Base-by-base conservation (phyloP, 163 green algal genomes). In the Chlamydomonas reinhardtii region DNA sequence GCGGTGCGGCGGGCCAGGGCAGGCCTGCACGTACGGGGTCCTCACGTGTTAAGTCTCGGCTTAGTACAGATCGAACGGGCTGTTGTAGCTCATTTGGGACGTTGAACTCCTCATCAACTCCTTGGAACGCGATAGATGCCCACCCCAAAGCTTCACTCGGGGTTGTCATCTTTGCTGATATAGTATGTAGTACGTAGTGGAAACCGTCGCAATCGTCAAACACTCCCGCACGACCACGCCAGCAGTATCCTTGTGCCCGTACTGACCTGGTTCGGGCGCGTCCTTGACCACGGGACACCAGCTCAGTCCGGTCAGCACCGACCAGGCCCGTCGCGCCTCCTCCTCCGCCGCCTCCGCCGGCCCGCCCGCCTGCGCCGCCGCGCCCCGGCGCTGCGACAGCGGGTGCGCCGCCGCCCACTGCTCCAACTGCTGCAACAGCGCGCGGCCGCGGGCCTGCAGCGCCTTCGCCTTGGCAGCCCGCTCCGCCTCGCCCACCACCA, bases 201-300 rank as follows among this genome's bases (percentile, higher is more conserved):
- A n/a, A n/a, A n/a, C n/a, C n/a, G n/a, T n/a, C n/a, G n/a, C n/a
- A n/a, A n/a, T n/a, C n/a, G n/a, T n/a, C n/a, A n/a, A n/a, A n/a
- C n/a, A n/a, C n/a, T n/a, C n/a, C n/a, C n/a, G n/a, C n/a, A n/a
- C n/a, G n/a, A n/a, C n/a, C n/a, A n/a, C n/a, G n/a, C n/a, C n/a
- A n/a, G n/a, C n/a, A n/a, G n/a, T n/a, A n/a, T n/a, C n/a, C n/a
- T n/a, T n/a, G n/a, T n/a, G n/a, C n/a, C n/a, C n/a, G n/a, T 17
- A 56, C 62, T 12, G 17, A 37, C 79, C 90, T 2, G 61, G 31
- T 9, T 90, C 81, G 27, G 91, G 91, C 35, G 91, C 66, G 11
- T 73, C 34, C 1, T 61, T 48, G 61, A 95, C 37, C 73, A 96
- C 90, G 59, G 93, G 93, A 82, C 92, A 96, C 94, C 94, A 96